Evolutionary conservation across 768 basidiomycete species (phyloP).

Genomic region (Macrolepiota fuliginosa): DNA sequence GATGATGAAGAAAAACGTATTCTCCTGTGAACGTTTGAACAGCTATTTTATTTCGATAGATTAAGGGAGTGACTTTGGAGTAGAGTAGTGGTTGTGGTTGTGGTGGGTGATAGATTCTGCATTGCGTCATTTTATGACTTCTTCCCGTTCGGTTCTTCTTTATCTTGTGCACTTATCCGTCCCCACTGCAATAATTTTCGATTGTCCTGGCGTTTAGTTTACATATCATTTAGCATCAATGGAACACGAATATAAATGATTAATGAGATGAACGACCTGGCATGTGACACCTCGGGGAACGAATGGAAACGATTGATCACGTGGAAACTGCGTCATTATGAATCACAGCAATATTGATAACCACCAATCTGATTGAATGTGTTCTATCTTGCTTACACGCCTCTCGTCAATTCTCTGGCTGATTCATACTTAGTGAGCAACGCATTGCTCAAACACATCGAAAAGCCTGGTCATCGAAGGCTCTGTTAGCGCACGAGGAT

Average conservation of each 20-base stretch:
- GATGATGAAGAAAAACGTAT: not conserved
- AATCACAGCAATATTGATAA: slow-evolving; percentile 3
- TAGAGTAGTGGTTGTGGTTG: not conserved
- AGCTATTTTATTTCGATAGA: slow-evolving; percentile 1
- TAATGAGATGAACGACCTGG: not conserved
- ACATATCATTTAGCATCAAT: not conserved
- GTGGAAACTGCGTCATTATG: not conserved
- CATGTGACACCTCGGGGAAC: too few species aligned
- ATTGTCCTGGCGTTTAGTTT: slow-evolving; percentile 1
- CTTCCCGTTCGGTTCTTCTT: not conserved
- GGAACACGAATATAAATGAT: slow-evolving; percentile 3
- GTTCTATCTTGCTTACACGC: not conserved
- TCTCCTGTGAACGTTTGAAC: not conserved
- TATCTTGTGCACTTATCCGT: slow-evolving; percentile 7
- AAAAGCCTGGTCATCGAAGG: not conserved
- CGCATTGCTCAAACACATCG: not conserved
- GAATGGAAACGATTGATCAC: not conserved
- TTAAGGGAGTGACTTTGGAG: not conserved
- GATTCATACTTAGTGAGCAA: not conserved
- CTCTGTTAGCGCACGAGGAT: not conserved
- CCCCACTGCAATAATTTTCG: slow-evolving; percentile 2
- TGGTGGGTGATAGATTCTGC: not conserved
- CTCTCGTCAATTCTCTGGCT: not conserved
- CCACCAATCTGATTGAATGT: not conserved
- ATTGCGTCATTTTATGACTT: not conserved